Evolutionary conservation across 371 early-diverging fungal species (phyloP), one percentile per base, ranked within the genome.

Genomic region (Batkoa obscura): DNA sequence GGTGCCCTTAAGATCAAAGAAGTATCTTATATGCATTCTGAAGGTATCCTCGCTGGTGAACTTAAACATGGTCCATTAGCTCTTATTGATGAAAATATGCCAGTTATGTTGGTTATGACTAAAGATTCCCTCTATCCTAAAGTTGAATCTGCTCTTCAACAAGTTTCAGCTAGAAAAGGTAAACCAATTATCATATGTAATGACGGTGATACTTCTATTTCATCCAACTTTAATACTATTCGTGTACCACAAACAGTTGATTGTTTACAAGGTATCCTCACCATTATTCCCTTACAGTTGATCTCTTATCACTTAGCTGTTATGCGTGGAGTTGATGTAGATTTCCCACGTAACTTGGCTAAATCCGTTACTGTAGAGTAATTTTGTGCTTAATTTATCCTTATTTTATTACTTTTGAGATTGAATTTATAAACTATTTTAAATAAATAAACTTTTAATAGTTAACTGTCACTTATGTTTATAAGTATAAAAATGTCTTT

Each of bases 21-120:
- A 78, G 85, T 99, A 52, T 86, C 90, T 30, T 95, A 94, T 75
- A 94, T 95, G 83, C 96, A 94, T 77, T 78, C 79, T 62, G 94
- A 95, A 72, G 98, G 99, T 65, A 95, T 98, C 69, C 72, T 95
- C 58, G 94, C 99, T 43, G 99, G 99, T 64, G 99, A 99, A 72
- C 78, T 99, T 58, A 99, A 99, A 83, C 99, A 99, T 73, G 99
- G 99, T 50, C 98, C 99, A 30, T 73, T 99, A 62, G 99, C 99
- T 13, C 76, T 99, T 60, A 87, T 99, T 61, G 98, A 98, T 68
- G 95, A 94, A 69, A 83, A 90, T 68, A 88, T 96, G 86, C 90
- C 90, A 15, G 87, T 99, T 38, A 84, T 99, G 58, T 67, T 93
- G 60, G 79, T 94, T 66, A 88, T 90, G 82, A 90, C 91, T 56